These are phyloP conservation scores for Pythium rishiriense DNA, from an alignment of 352 stramenopile genomes.

Conservation along the genomic window DNA sequence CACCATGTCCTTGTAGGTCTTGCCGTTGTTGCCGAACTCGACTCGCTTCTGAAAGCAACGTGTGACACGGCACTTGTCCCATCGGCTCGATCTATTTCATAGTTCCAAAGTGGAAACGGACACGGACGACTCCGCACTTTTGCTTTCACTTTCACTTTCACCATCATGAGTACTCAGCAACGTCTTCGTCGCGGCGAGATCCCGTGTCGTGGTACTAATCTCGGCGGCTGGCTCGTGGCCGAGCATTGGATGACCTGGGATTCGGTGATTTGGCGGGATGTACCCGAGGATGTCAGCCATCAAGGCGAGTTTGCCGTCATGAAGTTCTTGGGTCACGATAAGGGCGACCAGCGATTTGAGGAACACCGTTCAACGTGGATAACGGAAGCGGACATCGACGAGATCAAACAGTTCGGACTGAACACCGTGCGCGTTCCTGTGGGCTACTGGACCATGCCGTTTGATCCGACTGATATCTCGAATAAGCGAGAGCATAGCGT, in stretches of 20 bases:
- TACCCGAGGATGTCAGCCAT: conserved; percentile 47
- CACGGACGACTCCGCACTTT: not conserved
- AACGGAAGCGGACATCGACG: conserved; percentile 63
- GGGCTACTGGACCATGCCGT: conserved; percentile 73
- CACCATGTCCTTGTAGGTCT: conserved; percentile 26
- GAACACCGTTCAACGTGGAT: conserved; percentile 81
- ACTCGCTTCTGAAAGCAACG: conserved; percentile 15
- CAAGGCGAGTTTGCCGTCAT: conserved; percentile 61
- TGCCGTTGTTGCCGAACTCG: conserved; percentile 32
- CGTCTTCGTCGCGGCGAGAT: conserved; percentile 29
- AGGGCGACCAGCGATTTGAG: conserved; percentile 63
- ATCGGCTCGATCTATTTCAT: not conserved
- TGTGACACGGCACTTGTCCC: conserved; percentile 5
- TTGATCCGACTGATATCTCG: conserved; percentile 45
- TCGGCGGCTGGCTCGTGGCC: conserved; percentile 83
- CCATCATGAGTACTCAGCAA: conserved; percentile 22
- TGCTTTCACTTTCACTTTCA: not conserved
- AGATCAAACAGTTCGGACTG: conserved; percentile 60
- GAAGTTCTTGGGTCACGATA: conserved; percentile 43
- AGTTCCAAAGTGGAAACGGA: too few species aligned
- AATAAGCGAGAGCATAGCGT: conserved; percentile 45
- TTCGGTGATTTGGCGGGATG: conserved; percentile 81
- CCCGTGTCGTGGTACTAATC: conserved; percentile 68
- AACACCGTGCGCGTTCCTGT: conserved; percentile 83
- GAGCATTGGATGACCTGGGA: conserved; percentile 86